phyloP scores from a whole-genome alignment of 495 filamentous ascomycete species.

The Xylaria venustula region DNA sequence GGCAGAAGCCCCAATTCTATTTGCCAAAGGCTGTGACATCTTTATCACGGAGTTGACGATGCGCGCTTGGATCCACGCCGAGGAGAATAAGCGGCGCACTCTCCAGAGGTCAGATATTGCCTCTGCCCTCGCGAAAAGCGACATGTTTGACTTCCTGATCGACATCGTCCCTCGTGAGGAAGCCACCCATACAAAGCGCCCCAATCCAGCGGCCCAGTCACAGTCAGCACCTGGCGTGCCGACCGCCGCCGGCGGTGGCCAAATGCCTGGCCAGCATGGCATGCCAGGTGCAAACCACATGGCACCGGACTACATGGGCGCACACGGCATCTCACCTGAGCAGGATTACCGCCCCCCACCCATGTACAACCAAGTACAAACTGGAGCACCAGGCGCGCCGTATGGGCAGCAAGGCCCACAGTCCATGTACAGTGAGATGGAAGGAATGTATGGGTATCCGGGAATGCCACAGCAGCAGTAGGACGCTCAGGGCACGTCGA shows the following conservation, averaged over 20 bases:
- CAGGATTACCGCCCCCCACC: slow-evolving; percentile 76
- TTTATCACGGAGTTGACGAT: slow-evolving; percentile 99
- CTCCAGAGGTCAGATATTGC: slow-evolving; percentile 96
- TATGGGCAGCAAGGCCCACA: slow-evolving; percentile 70
- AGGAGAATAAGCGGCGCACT: slow-evolving; percentile 96
- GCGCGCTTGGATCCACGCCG: slow-evolving; percentile 99
- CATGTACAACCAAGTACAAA: slow-evolving; percentile 79
- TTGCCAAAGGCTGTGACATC: slow-evolving; percentile 98
- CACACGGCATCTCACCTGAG: slow-evolving; percentile 64
- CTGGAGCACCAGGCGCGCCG: slow-evolving; percentile 59
- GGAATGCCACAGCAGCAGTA: slow-evolving; percentile 78
- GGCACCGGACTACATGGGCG: slow-evolving; percentile 60
- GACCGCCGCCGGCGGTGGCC: slow-evolving; percentile 45
- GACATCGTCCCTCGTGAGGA: slow-evolving; percentile 98
- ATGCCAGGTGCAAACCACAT: slow-evolving; percentile 65
- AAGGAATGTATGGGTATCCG: slow-evolving; percentile 81
- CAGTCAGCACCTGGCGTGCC: slow-evolving; percentile 42
- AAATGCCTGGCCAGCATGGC: slow-evolving; percentile 62
- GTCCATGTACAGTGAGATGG: slow-evolving; percentile 73
- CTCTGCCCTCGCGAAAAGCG: slow-evolving; percentile 89
- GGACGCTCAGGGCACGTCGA: slow-evolving; percentile 12
- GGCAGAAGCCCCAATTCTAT: slow-evolving; percentile 94
- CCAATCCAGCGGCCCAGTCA: slow-evolving; percentile 51
- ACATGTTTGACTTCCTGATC: slow-evolving; percentile 99
- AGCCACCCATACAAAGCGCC: slow-evolving; percentile 78